Percentiles rank a stretch among this genome's conserved stretches.
phyloP scores from a whole-genome alignment of 352 stramenopile species.

The Chrysophaeum taylorii region DNA sequence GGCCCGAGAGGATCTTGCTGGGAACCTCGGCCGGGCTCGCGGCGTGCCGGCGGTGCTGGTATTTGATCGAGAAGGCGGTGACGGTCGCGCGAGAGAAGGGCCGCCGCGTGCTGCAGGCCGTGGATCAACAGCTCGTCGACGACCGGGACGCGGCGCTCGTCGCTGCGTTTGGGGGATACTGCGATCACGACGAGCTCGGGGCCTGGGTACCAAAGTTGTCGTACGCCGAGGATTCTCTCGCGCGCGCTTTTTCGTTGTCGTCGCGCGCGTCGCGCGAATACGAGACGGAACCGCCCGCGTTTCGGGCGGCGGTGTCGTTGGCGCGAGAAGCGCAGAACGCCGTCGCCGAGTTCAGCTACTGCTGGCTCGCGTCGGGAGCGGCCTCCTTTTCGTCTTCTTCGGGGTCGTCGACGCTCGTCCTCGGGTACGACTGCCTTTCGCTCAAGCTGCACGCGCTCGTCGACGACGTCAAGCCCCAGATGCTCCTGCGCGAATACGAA shows the following conservation, averaged over 20 bases:
- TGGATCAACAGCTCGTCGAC: slow-evolving; percentile 44
- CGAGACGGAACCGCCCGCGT: slow-evolving; percentile 35
- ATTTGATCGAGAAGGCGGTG: background rate
- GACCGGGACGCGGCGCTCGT: slow-evolving; percentile 32
- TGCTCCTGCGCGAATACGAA: slow-evolving; percentile 52
- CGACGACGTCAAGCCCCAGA: slow-evolving; percentile 44
- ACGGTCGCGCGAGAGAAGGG: slow-evolving; percentile 34
- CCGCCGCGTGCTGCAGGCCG: slow-evolving; percentile 44
- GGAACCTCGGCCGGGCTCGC: background rate
- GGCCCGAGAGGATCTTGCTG: slow-evolving; percentile 44
- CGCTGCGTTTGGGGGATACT: slow-evolving; percentile 31
- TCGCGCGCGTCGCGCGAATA: slow-evolving; percentile 55
- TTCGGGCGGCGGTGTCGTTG: slow-evolving; percentile 47
- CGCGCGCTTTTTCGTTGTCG: slow-evolving; percentile 51
- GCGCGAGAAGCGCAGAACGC: slow-evolving; percentile 56
- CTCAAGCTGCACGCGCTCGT: slow-evolving; percentile 59
- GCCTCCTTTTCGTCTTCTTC: no score
- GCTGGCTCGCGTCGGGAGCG: slow-evolving; percentile 44
- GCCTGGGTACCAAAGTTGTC: slow-evolving; percentile 55
- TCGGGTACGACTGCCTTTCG: slow-evolving; percentile 55
- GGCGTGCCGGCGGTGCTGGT: background rate
- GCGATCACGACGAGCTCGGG: slow-evolving; percentile 42
- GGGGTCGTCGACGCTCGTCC: slow-evolving; percentile 17
- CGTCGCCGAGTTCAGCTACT: slow-evolving; percentile 53
- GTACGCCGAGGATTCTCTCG: slow-evolving; percentile 52